A percentile compares a stretch with the other conserved stretches of the same genome.
phyloP scores from a whole-genome alignment of 768 basidiomycete genomes.

The Leccinellum albellum region DNA sequence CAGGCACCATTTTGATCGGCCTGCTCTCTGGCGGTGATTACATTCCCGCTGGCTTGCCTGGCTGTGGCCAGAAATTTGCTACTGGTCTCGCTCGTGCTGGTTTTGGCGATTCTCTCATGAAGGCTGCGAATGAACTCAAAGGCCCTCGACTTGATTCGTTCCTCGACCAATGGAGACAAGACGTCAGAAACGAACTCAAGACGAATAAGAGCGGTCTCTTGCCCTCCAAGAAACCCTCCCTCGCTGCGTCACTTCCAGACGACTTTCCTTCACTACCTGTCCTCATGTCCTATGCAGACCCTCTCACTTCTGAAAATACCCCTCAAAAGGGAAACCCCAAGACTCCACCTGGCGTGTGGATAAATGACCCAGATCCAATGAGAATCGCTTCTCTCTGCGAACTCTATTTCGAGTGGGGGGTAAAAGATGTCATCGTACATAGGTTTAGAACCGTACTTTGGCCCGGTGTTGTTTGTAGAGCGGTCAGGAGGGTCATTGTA shows the following conservation, averaged over 20 bases:
- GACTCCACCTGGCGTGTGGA: slow-evolving; percentile 42
- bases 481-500: slow-evolving; percentile 62
- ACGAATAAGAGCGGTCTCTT: slow-evolving; percentile 66
- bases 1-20: slow-evolving; percentile 79
- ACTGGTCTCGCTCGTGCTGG: slow-evolving; percentile 79
- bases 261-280: slow-evolving; percentile 73
- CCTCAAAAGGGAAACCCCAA: slow-evolving; percentile 29
- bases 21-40: slow-evolving; percentile 92
- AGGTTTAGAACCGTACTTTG: slow-evolving; percentile 83
- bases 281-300: slow-evolving; percentile 72
- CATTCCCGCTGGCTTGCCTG: slow-evolving; percentile 60
- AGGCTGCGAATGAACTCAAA: slow-evolving; percentile 51
- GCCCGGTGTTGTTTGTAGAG: slow-evolving; percentile 67
- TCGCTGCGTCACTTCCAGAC: slow-evolving; percentile 61
- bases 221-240: slow-evolving; percentile 57
- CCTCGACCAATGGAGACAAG: slow-evolving; percentile 59
- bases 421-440: slow-evolving; percentile 75
- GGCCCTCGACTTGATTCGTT: slow-evolving; percentile 47
- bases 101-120: slow-evolving; percentile 65
- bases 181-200: slow-evolving; percentile 58
- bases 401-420: slow-evolving; percentile 90
- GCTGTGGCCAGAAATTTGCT: slow-evolving; percentile 69
- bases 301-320: slow-evolving; percentile 67
- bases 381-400: slow-evolving; percentile 80
- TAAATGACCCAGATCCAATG: slow-evolving; percentile 60